Percentiles rank a stretch among this genome's conserved stretches.
Evolutionary conservation across 805 yeast genomes (phyloP).

Genomic region (Teunomyces funiuensis): DNA sequence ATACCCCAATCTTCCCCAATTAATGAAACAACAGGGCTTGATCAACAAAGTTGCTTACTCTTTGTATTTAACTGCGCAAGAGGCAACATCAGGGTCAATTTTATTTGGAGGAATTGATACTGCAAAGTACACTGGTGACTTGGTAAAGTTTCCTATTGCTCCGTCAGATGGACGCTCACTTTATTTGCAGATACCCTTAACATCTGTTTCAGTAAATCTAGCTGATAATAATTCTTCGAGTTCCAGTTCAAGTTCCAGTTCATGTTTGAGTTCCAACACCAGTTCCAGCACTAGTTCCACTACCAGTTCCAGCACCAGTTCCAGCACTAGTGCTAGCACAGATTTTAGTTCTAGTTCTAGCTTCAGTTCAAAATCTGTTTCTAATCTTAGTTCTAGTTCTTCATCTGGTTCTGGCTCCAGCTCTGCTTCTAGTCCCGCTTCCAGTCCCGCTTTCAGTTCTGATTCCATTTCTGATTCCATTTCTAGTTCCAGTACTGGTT

Average conservation of each 20-base stretch:
- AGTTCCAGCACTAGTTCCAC: neutral
- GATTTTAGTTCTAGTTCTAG: too few species aligned
- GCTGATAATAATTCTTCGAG: too few species aligned
- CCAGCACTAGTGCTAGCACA: neutral
- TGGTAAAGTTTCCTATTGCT: conserved; percentile 30
- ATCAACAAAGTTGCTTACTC: conserved; percentile 61
- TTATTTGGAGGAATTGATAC: conserved; percentile 75
- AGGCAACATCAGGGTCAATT: conserved; percentile 49
- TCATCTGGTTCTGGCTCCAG: too few species aligned
- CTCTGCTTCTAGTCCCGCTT: too few species aligned
- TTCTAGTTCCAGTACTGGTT: too few species aligned
- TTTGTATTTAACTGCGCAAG: conserved; percentile 50
- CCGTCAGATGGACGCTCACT: conserved; percentile 11
- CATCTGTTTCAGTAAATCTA: conserved; percentile 14
- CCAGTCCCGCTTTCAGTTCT: too few species aligned
- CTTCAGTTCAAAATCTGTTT: too few species aligned
- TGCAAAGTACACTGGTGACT: conserved; percentile 54
- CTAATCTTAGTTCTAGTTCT: neutral
- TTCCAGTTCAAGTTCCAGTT: neutral
- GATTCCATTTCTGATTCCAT: too few species aligned
- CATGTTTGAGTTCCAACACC: neutral
- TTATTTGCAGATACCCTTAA: conserved; percentile 21
- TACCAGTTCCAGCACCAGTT: neutral
- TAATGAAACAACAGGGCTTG: conserved; percentile 56
- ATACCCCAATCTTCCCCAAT: conserved; percentile 68